Evolutionary conservation across 1,284 basidiomycete species (phyloP), one percentile per base, ranked within the genome.

Genomic region (Exsudoporus floridanus): DNA sequence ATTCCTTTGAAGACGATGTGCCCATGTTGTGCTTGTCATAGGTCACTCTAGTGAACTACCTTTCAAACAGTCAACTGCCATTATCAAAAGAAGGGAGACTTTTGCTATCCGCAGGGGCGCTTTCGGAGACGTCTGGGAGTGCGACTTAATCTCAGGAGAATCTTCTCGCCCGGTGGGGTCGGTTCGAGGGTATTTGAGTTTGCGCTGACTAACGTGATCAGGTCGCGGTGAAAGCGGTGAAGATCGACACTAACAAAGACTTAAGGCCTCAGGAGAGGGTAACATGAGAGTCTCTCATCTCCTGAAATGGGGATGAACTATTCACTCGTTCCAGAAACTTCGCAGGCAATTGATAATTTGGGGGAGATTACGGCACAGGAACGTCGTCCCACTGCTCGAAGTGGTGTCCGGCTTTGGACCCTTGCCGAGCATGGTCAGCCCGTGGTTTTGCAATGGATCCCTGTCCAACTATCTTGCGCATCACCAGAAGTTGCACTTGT

Each of bases 111-210:
- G 8, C 0, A n/a, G 18, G n/a, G 64, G 64, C 7, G 36, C 7
- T n/a, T 70, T 53, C n/a, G 64, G 53, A 33, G 65, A 70, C 49
- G 33, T 70, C 9, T 70, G 64, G 67, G 47, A 65, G 39, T 68
- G 64, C 7, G 55, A 65, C 8, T 47, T 66, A 19, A 35, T 55
- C n/a, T 54, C 38, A 9, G 52, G 27, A 19, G 35, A 28, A 23
- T 46, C 46, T 6, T 25, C 36, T 38, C 52, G 40, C 4, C 34
- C 37, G 45, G 67, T 65, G 36, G 13, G 41, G 28, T 36, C 13
- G 3, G 7, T 23, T 42, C 6, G 1, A 21, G 3, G 10, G 21
- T 28, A 35, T 38, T 23, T 2, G 10, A 12, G 3, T 30, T 9
- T 23, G 16, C 5, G 5, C 28, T 54, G 16, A 60, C 42, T 1